Base-by-base conservation (phyloP, 345 rosid species). In the Kandelia obovata region DNA sequence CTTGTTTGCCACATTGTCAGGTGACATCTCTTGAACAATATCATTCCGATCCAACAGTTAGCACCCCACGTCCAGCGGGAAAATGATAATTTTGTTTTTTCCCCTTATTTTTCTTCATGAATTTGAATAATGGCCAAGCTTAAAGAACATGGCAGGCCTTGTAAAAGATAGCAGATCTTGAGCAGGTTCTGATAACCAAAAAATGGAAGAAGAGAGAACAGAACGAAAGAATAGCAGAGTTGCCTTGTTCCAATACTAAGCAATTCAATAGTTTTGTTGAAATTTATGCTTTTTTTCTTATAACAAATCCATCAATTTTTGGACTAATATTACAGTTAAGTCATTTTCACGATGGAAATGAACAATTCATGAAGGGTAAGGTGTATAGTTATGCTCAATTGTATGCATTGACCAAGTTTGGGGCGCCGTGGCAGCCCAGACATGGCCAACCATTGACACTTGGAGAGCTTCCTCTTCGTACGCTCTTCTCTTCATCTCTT, bases 391-490 rank as follows among this genome's bases (percentile, higher is more conserved):
- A 68, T 88, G 90, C 77, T 95, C 96, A 72, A 91, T 84, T 25
- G 72, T 68, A n/a, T 96, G 97, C 65, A 73, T 15, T 20, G 99
- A 90, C 61, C 93, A 72, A 61, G 93, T 85, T 53, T 72, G 86
- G 11, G 88, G 49, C n/a, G 97, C 96, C 2, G 81, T 84, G 1
- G 89, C 89, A 74, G 84, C 89, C 67, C 94, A 83, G 65, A 91
- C 75, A 79, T 89, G 96, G 7, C 94, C 96, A 47, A 90, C 97
- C 96, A 95, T 91, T 60, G 98, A 78, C 49, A 94, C 95, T 80
- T 89, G 95, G 17, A 89, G 72, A 56, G 96, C 98, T 77, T 94
- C 97, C 76, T 94, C 98, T 82, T 94, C 97, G 47, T 89, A 94
- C 2, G 92, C 93, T 71, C 90, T 89, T 75, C 97, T 81, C 78